A percentile compares a stretch with the other conserved stretches of the same genome.
Conservation (phyloP, 495 filamentous ascomycete species). For the Hypoxylon subgilvum region DNA sequence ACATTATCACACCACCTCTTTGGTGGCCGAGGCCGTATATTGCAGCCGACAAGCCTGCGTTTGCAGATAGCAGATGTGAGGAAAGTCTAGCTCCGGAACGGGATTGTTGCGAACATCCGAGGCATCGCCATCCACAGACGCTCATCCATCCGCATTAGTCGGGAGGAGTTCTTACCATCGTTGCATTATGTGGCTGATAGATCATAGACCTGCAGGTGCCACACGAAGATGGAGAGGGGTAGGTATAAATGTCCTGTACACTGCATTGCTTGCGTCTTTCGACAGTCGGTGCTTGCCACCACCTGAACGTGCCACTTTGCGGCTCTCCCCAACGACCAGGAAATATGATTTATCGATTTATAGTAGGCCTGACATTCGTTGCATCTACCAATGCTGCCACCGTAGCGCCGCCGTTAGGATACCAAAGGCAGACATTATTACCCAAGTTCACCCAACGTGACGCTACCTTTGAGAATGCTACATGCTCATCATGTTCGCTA, state of each 20-base stretch:
- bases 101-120: neutral
- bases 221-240: neutral
- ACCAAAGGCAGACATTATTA: slow-evolving; percentile 5
- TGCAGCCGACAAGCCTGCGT: neutral
- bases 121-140: neutral
- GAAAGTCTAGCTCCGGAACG: neutral
- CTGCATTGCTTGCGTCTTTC: neutral
- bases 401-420: slow-evolving; percentile 3
- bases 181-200: neutral
- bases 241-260: slow-evolving; percentile 3
- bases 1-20: neutral
- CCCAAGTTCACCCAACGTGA: neutral
- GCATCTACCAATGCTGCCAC: neutral
- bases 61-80: neutral
- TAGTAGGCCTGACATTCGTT: neutral
- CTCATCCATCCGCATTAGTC: neutral
- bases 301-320: too few species aligned
- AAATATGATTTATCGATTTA: slow-evolving; percentile 4
- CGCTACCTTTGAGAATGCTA: neutral
- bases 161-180: neutral
- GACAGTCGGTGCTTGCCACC: too few species aligned
- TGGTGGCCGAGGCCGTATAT: neutral
- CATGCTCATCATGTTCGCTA: slow-evolving; percentile 18
- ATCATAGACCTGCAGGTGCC: neutral
- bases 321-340: neutral